phyloP scores from a whole-genome alignment of 2,329 filamentous ascomycete genomes.

The Trichoderma cornu-damae region DNA sequence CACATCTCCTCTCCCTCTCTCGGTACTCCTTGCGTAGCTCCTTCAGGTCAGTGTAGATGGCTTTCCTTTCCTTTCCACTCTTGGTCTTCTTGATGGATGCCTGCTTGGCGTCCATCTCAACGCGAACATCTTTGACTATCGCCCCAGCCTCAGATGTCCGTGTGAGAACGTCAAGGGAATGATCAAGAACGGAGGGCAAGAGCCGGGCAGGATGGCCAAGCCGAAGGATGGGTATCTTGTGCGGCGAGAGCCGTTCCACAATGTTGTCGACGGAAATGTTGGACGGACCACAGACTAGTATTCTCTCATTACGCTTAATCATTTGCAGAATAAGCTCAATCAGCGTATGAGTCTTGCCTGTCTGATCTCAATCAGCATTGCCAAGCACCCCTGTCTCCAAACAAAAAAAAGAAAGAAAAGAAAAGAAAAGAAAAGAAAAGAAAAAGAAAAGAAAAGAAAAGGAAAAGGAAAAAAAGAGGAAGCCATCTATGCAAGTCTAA shows the following conservation, averaged over 20 bases:
- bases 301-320: constrained; percentile 63
- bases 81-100: constrained; percentile 82
- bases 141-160: constrained; percentile 83
- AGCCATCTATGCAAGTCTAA: too few species aligned
- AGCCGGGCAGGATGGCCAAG: constrained; percentile 90
- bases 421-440: neutral
- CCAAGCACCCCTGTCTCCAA: neutral
- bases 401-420: neutral
- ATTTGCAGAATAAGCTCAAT: constrained; percentile 95
- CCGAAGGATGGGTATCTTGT: constrained; percentile 80
- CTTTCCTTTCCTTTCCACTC: constrained; percentile 70
- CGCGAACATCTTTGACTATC: constrained; percentile 83
- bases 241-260: constrained; percentile 79
- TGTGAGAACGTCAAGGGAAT: constrained; percentile 87
- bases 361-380: constrained; percentile 41
- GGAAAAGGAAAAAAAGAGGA: too few species aligned
- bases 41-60: constrained; percentile 79
- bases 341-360: constrained; percentile 93
- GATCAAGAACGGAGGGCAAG: constrained; percentile 78
- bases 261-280: constrained; percentile 99
- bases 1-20: constrained; percentile 75
- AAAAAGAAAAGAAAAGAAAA: neutral
- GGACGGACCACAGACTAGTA: constrained; percentile 92
- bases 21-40: constrained; percentile 84
- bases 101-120: constrained; percentile 91